These are phyloP conservation scores for Aspergillus funiculosus DNA, from an alignment of 495 filamentous ascomycete species.

Conservation along the genomic window DNA sequence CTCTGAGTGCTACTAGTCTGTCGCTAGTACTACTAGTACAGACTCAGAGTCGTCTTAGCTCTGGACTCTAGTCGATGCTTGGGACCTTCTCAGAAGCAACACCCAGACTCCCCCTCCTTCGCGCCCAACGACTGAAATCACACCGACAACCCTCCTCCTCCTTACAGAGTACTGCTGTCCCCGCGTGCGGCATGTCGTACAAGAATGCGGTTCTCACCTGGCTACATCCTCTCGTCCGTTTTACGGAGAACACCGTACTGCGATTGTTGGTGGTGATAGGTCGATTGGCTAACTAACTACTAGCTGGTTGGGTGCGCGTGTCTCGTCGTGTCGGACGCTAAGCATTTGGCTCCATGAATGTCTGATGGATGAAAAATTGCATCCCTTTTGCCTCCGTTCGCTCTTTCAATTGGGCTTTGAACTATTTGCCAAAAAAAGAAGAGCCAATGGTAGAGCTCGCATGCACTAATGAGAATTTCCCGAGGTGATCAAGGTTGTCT, in stretches of 20 bases:
- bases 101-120: background rate
- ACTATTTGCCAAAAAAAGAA: background rate
- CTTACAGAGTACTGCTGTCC: conserved; percentile 28
- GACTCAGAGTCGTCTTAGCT: too few relatives aligned
- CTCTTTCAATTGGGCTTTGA: conserved; percentile 1
- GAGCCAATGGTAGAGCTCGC: conserved; percentile 8
- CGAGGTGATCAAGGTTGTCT: conserved; percentile 12
- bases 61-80: too few relatives aligned
- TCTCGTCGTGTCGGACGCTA: background rate
- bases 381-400: background rate
- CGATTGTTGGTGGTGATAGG: conserved; percentile 5
- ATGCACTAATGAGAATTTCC: conserved; percentile 9
- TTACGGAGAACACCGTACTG: too few relatives aligned
- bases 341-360: conserved; percentile 6
- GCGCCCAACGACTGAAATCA: background rate
- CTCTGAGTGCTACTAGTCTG: too few relatives aligned
- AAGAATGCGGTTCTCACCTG: conserved; percentile 13
- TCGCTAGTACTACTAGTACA: too few relatives aligned
- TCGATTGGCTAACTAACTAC: background rate
- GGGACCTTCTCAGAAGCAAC: background rate
- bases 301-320: conserved; percentile 1
- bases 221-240: background rate
- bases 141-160: conserved; percentile 24
- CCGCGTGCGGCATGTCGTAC: conserved; percentile 41
- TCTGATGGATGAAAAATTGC: background rate